Conservation (phyloP, 2,329 filamentous ascomycete genomes). For the Cladosporium cucumerinum region DNA sequence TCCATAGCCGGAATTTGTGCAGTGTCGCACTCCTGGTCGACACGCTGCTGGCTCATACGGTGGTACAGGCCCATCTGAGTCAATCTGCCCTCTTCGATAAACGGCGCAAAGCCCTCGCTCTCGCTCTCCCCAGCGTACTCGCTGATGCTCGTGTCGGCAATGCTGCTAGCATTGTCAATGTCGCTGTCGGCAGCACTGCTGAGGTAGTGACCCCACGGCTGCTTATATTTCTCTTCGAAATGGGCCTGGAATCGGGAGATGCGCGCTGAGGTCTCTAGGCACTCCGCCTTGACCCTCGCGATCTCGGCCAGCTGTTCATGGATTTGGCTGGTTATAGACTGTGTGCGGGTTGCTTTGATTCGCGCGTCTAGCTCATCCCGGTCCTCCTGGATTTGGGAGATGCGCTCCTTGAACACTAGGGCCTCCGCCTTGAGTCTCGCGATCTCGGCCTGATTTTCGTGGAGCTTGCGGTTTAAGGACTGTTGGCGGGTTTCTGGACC, state of each 20-base stretch:
- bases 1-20: background rate
- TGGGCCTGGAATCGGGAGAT: background rate
- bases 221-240: no score
- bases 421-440: background rate
- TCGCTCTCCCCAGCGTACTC: background rate
- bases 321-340: background rate
- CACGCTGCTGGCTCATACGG: background rate
- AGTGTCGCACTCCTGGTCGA: conserved; percentile 1
- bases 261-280: background rate
- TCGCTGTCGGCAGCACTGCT: background rate
- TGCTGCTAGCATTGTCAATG: background rate
- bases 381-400: background rate
- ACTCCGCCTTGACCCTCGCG: background rate
- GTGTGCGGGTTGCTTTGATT: background rate
- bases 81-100: background rate
- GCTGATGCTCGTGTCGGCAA: background rate
- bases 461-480: background rate
- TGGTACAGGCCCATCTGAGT: background rate
- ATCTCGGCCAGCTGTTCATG: background rate
- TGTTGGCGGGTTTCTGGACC: background rate
- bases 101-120: background rate
- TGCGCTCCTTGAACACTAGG: background rate
- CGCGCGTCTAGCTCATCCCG: background rate
- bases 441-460: background rate
- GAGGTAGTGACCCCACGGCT: background rate